A percentile compares a stretch with the other conserved stretches of the same genome.
phyloP scores from a whole-genome alignment of 2,329 filamentous ascomycete genomes.

The Exophiala mesophila region DNA sequence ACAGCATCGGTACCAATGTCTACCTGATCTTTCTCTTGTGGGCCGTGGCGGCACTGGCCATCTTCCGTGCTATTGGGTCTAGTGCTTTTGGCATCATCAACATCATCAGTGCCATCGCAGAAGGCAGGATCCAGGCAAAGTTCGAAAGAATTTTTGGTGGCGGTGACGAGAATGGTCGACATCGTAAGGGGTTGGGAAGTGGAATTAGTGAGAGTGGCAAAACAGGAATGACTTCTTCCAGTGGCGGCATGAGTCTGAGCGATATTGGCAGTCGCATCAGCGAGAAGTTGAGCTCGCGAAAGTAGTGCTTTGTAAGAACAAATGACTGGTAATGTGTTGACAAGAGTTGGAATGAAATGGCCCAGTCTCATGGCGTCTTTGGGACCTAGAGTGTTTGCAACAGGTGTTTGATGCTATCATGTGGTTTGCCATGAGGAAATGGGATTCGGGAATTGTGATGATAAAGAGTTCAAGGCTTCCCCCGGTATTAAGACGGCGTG shows the following conservation, averaged over 20 bases:
- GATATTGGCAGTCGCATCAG: conserved; percentile 22
- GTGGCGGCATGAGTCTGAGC: conserved; percentile 20
- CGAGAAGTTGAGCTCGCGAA: conserved; percentile 22
- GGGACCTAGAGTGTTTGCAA: too few relatives aligned
- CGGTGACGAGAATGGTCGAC: conserved; percentile 23
- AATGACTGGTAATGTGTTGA: too few relatives aligned
- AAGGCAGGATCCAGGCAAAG: conserved; percentile 66
- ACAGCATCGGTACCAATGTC: conserved; percentile 69
- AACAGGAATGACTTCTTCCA: conserved; percentile 16
- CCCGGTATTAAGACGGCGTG: too few relatives aligned
- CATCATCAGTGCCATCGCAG: conserved; percentile 74
- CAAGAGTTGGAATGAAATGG: too few relatives aligned
- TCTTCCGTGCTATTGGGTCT: conserved; percentile 81
- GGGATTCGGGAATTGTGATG: too few relatives aligned
- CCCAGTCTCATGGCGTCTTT: too few relatives aligned
- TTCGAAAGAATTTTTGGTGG: conserved; percentile 25
- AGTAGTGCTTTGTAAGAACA: conserved; percentile 9
- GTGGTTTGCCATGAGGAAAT: too few relatives aligned
- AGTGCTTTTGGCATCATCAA: conserved; percentile 81
- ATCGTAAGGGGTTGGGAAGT: conserved; percentile 16
- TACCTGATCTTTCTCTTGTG: conserved; percentile 93
- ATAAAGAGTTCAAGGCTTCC: too few relatives aligned
- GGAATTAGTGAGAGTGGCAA: conserved; percentile 21
- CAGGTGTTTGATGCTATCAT: too few relatives aligned
- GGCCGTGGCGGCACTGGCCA: conserved; percentile 77